Evolutionary conservation across 2,329 filamentous ascomycete genomes (phyloP).

Genomic region (Chaetomium sp.): DNA sequence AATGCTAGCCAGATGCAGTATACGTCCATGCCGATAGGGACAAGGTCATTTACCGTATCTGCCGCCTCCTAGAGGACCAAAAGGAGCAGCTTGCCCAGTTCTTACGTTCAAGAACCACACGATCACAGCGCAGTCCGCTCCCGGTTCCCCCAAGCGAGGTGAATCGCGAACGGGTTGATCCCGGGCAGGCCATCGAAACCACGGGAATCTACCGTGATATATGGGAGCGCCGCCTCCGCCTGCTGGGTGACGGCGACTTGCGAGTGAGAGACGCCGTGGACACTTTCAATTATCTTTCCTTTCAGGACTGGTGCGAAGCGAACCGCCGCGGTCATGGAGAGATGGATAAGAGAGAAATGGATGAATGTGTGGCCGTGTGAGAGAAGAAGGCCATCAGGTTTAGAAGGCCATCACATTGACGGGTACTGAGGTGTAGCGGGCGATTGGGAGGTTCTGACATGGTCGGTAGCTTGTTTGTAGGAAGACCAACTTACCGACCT

Average conservation of each 20-base stretch:
- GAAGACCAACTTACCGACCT: too few relatives aligned
- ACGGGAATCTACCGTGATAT: constrained; percentile 14
- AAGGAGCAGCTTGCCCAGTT: constrained; percentile 9
- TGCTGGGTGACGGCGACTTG: neutral
- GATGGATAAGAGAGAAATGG: too few relatives aligned
- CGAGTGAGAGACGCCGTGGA: constrained; percentile 1
- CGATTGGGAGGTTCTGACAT: too few relatives aligned
- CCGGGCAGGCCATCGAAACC: neutral
- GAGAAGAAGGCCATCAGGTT: too few relatives aligned
- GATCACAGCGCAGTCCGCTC: neutral
- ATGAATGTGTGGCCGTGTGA: too few relatives aligned
- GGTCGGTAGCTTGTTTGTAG: too few relatives aligned
- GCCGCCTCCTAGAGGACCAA: constrained; percentile 14
- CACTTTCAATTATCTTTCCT: neutral
- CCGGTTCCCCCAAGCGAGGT: neutral
- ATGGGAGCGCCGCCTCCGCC: constrained; percentile 8
- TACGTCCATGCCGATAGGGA: constrained; percentile 12
- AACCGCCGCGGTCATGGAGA: too few relatives aligned
- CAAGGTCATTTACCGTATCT: constrained; percentile 17
- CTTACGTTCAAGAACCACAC: constrained; percentile 10
- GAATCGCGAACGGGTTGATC: constrained; percentile 7
- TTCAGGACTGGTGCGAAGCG: too few relatives aligned
- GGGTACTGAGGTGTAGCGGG: too few relatives aligned
- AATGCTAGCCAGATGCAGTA: constrained; percentile 1
- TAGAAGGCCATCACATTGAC: too few relatives aligned